A percentile compares a stretch with the other conserved stretches of the same genome.
These are phyloP conservation scores for Skeletonema tropicum DNA, from an alignment of 108 stramenopile genomes.

Conservation along the genomic window DNA sequence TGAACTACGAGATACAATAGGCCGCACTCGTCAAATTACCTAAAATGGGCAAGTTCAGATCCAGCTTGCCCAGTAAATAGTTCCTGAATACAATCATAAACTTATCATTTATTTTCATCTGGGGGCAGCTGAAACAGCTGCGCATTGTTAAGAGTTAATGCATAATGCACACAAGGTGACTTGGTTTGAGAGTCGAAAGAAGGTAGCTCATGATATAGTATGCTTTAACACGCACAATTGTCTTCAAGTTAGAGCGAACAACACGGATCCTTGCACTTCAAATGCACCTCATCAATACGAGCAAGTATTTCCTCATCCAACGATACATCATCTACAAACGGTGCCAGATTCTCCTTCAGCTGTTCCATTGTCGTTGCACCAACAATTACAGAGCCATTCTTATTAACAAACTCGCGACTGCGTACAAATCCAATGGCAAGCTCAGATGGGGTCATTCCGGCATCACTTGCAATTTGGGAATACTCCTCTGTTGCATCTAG, in stretches of 20 bases:
- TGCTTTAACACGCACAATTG: too few species aligned
- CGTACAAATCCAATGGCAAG: slow-evolving; percentile 87
- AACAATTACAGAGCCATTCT: slow-evolving; percentile 79
- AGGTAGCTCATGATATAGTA: too few species aligned
- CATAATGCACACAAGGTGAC: too few species aligned
- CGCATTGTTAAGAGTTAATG: too few species aligned
- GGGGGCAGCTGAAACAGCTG: too few species aligned
- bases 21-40: too few species aligned
- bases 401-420: slow-evolving; percentile 67
- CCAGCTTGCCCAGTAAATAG: too few species aligned
- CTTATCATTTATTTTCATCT: too few species aligned
- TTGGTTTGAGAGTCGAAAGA: too few species aligned
- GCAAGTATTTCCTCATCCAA: slow-evolving; percentile 55
- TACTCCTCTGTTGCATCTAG: slow-evolving; percentile 74
- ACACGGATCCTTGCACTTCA: slow-evolving; percentile 71
- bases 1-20: too few species aligned
- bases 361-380: slow-evolving; percentile 91
- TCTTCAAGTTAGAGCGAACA: slow-evolving; percentile 25
- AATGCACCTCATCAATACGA: slow-evolving; percentile 70
- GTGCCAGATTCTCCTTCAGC: slow-evolving; percentile 72
- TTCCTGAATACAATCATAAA: too few species aligned
- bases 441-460: slow-evolving; percentile 78
- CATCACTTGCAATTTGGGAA: slow-evolving; percentile 64
- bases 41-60: too few species aligned
- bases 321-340: slow-evolving; percentile 46